phyloP scores from a whole-genome alignment of 1,284 basidiomycete genomes.

The Anthracocystis walkeri region DNA sequence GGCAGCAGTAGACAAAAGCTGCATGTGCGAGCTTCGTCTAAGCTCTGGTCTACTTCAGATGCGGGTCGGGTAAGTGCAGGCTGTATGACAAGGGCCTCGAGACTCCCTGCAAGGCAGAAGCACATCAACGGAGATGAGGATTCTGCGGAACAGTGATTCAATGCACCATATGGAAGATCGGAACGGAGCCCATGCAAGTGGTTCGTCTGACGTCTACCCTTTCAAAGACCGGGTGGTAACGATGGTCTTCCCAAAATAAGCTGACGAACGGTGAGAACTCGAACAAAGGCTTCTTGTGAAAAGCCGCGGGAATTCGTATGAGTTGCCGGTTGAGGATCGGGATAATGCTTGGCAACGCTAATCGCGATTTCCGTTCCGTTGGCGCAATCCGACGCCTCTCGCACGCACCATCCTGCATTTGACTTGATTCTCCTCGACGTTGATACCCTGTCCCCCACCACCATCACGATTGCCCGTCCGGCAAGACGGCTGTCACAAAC shows the following conservation, averaged over 20 bases:
- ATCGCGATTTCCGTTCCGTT: slow-evolving; percentile 1
- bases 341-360: neutral
- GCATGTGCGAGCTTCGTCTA: neutral
- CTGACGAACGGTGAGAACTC: no score
- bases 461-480: neutral
- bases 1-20: no score
- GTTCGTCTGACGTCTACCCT: no score
- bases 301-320: neutral
- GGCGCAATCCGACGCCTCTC: slow-evolving; percentile 10
- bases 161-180: slow-evolving; percentile 1
- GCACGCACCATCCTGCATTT: slow-evolving; percentile 19
- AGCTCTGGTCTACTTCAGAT: no score
- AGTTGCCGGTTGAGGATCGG: neutral
- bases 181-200: neutral
- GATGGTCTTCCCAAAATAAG: no score
- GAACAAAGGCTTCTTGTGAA: neutral
- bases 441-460: neutral
- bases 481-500: neutral
- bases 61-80: no score
- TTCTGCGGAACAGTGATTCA: neutral
- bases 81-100: no score
- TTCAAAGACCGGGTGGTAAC: no score
- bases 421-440: neutral
- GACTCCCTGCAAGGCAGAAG: neutral
- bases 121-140: no score